Percentiles rank a stretch among this genome's conserved stretches.
Evolutionary conservation across 352 stramenopile genomes (phyloP).

Genomic region (Phytophthora chlamydospora): DNA sequence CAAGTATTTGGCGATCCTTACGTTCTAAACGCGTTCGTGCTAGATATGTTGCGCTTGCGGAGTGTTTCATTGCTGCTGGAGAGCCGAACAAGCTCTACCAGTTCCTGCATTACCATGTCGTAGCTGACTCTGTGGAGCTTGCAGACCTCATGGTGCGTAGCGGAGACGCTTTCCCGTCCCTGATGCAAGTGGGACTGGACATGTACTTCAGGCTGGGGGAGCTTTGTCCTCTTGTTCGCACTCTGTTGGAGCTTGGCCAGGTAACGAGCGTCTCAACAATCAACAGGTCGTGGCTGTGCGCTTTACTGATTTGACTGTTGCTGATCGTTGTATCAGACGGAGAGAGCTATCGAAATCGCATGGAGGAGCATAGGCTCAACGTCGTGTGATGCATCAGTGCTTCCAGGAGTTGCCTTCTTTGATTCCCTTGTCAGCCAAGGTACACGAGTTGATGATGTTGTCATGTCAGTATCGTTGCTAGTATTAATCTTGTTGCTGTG

Average conservation of each 20-base stretch:
- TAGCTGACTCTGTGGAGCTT: conserved; percentile 65
- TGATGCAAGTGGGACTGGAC: conserved; percentile 68
- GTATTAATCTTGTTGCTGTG: conserved; percentile 1
- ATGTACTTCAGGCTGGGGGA: conserved; percentile 71
- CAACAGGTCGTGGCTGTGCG: not conserved
- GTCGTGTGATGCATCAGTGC: conserved; percentile 43
- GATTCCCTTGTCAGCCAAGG: conserved; percentile 44
- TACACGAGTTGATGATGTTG: conserved; percentile 6
- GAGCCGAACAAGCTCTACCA: conserved; percentile 66
- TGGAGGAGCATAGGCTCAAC: conserved; percentile 49
- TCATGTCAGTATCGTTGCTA: not conserved
- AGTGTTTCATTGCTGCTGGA: conserved; percentile 51
- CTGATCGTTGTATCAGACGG: conserved; percentile 29
- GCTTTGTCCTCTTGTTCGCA: conserved; percentile 49
- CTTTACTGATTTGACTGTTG: conserved; percentile 2
- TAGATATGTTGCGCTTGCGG: conserved; percentile 62
- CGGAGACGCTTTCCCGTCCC: conserved; percentile 21
- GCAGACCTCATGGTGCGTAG: conserved; percentile 56
- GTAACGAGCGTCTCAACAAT: conserved; percentile 21
- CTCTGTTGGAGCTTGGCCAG: conserved; percentile 55
- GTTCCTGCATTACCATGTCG: conserved; percentile 62
- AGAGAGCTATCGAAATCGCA: conserved; percentile 53
- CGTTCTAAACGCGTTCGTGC: conserved; percentile 8
- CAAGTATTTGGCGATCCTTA: not conserved
- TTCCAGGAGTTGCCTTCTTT: conserved; percentile 56